These are phyloP conservation scores for Aureobasidium sp. DNA, from an alignment of 2,329 filamentous ascomycete genomes.

Conservation along the genomic window DNA sequence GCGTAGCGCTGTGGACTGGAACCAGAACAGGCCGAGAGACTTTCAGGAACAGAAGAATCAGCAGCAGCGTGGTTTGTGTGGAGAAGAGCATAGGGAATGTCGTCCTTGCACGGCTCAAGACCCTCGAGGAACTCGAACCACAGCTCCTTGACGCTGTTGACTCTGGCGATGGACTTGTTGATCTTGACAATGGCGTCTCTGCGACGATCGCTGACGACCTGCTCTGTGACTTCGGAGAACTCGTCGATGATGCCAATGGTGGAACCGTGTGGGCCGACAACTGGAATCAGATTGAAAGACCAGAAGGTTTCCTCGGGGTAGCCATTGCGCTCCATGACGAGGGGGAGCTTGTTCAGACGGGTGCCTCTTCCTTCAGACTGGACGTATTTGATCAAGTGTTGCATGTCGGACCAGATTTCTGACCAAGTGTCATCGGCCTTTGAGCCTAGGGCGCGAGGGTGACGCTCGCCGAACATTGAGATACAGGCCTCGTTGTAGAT, in stretches of 20 bases:
- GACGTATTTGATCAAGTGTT: slow-evolving; percentile 19
- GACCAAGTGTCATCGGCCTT: slow-evolving; percentile 19
- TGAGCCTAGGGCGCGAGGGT: slow-evolving; percentile 19
- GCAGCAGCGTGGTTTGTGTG: slow-evolving; percentile 16
- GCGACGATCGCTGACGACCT: slow-evolving; percentile 15
- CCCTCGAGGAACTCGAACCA: slow-evolving; percentile 18
- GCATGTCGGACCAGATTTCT: slow-evolving; percentile 16
- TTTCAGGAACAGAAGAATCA: neutral
- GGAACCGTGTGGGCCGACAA: slow-evolving; percentile 18
- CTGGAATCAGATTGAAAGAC: slow-evolving; percentile 25
- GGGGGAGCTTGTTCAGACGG: slow-evolving; percentile 19
- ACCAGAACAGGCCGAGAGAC: neutral
- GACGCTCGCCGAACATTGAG: slow-evolving; percentile 27
- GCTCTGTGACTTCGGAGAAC: slow-evolving; percentile 17
- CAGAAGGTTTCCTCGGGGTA: slow-evolving; percentile 28
- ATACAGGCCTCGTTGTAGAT: slow-evolving; percentile 33
- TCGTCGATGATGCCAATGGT: slow-evolving; percentile 17
- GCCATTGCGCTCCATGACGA: slow-evolving; percentile 24
- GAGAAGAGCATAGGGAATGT: slow-evolving; percentile 17
- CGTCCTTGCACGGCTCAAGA: slow-evolving; percentile 15
- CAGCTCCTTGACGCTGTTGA: slow-evolving; percentile 16
- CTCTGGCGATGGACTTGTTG: slow-evolving; percentile 1
- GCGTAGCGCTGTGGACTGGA: neutral
- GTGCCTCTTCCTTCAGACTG: slow-evolving; percentile 21
- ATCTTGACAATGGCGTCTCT: slow-evolving; percentile 16